Base-by-base conservation (phyloP, 164 flowering plant species). In the Berberis vulgaris region DNA sequence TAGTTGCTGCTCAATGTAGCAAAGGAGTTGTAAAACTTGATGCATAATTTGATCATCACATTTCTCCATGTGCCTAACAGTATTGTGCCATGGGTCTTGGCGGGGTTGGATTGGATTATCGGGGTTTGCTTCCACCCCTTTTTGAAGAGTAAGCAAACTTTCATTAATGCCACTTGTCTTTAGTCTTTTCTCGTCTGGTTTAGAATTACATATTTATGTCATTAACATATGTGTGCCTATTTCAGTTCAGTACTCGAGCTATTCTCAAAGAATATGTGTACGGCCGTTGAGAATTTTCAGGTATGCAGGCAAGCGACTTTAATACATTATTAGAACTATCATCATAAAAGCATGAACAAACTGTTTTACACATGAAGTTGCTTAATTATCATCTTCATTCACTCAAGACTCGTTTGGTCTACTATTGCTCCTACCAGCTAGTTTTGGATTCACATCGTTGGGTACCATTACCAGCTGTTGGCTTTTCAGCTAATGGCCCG, bases 251-350 rank as follows among this genome's bases (percentile, higher is more conserved):
- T 89, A 55, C 88, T 87, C 45, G 86, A 86, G 71, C 77, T 95
- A 69, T 95, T 95, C 76, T 79, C 89, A 41, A 95, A 89, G 75
- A 91, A 91, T 67, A 86, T 89, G 83, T 76, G 70, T 69, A 73
- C 91, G 59, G 97, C 99, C 56, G 90, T 91, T 58, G 96, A 91
- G 64, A 91, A 89, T 80, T 95, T 95, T 84, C 97, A 91, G 96
- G 99, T 94, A 78, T 63, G 43, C 52, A 5, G 61, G 41, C 65
- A 26, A 65, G 50, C 57, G 42, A 45, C 55, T 66, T 9, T 57
- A 39, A 1, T 57, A 40, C 11, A 41, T 39, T 10, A 2, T 41
- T 57, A 41, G 41, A 10, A 57, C 43, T 10, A 2, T 40, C 11
- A 7, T 1, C 11, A 2, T 8, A 11, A 41, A 38, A 26, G 5